Conservation (phyloP, 495 filamentous ascomycete species). For the Cryomyces minteri region DNA sequence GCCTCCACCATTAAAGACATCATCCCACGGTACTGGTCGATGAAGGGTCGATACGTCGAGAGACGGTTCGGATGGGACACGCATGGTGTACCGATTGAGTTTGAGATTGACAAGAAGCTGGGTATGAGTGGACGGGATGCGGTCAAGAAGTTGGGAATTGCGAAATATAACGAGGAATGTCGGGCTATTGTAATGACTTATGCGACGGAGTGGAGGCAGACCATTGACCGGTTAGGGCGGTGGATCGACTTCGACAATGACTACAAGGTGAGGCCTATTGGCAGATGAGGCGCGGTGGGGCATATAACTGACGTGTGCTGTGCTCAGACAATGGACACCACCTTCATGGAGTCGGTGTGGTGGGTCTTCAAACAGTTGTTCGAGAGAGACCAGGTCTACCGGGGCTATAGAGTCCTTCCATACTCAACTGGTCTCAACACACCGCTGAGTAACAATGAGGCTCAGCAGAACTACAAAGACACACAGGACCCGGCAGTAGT, state of each 20-base stretch:
- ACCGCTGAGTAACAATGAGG: slow-evolving; percentile 83
- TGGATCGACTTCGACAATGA: slow-evolving; percentile 99
- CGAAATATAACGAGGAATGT: slow-evolving; percentile 85
- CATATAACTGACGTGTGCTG: slow-evolving; percentile 11
- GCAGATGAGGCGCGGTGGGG: slow-evolving; percentile 23
- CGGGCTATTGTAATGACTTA: slow-evolving; percentile 89
- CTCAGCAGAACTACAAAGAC: slow-evolving; percentile 89
- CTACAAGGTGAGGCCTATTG: slow-evolving; percentile 38
- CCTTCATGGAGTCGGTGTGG: slow-evolving; percentile 95
- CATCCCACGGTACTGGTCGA: slow-evolving; percentile 92
- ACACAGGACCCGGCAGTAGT: slow-evolving; percentile 85
- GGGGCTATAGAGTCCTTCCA: slow-evolving; percentile 81
- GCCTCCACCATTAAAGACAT: slow-evolving; percentile 97
- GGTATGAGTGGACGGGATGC: slow-evolving; percentile 77
- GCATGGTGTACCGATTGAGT: slow-evolving; percentile 88
- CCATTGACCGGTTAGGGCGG: slow-evolving; percentile 76
- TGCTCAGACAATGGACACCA: slow-evolving; percentile 59
- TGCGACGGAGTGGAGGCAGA: slow-evolving; percentile 73
- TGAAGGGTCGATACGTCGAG: slow-evolving; percentile 84
- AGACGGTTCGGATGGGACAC: slow-evolving; percentile 72
- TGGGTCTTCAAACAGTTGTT: slow-evolving; percentile 92
- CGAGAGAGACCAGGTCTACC: slow-evolving; percentile 77
- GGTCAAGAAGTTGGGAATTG: slow-evolving; percentile 73
- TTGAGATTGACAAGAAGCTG: slow-evolving; percentile 97
- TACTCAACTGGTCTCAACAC: slow-evolving; percentile 86